Conservation (phyloP, 2,329 filamentous ascomycete genomes). For the Chalara sp. region DNA sequence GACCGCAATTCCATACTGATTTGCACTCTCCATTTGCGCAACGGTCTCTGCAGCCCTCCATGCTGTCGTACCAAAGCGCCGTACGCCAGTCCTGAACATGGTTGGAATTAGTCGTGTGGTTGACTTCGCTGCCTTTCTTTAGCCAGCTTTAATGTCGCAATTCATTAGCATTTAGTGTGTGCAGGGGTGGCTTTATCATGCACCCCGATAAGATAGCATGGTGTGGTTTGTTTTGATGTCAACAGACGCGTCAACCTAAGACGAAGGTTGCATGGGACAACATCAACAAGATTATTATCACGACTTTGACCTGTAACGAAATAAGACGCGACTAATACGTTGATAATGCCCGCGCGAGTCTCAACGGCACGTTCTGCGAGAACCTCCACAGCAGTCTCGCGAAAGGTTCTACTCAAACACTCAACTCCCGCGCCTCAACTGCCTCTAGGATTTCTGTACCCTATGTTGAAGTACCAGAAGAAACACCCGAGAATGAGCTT, state of each 20-base stretch:
- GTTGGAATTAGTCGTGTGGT: not conserved
- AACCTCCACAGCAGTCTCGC: constrained; percentile 29
- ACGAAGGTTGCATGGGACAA: too few relatives aligned
- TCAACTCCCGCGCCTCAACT: constrained; percentile 34
- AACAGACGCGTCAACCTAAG: too few relatives aligned
- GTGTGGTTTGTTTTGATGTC: not conserved
- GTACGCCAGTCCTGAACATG: constrained; percentile 50
- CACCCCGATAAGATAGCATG: too few relatives aligned
- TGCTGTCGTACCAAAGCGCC: constrained; percentile 49
- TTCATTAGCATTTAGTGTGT: not conserved
- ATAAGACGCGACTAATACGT: too few relatives aligned
- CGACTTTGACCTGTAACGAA: too few relatives aligned
- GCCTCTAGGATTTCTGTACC: constrained; percentile 30
- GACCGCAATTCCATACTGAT: constrained; percentile 52
- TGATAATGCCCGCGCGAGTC: constrained; percentile 39
- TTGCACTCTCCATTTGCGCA: constrained; percentile 39
- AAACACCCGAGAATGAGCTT: constrained; percentile 63
- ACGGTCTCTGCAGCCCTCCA: constrained; percentile 39
- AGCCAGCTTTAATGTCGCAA: not conserved
- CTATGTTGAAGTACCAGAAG: constrained; percentile 54
- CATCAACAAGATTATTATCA: too few relatives aligned
- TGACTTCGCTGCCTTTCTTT: not conserved
- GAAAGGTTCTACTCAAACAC: constrained; percentile 33
- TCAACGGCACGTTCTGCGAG: constrained; percentile 32
- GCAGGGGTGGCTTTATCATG: too few relatives aligned